These are phyloP conservation scores for Mortierella sp. DNA, from an alignment of 371 early-diverging fungal species.

Conservation along the genomic window DNA sequence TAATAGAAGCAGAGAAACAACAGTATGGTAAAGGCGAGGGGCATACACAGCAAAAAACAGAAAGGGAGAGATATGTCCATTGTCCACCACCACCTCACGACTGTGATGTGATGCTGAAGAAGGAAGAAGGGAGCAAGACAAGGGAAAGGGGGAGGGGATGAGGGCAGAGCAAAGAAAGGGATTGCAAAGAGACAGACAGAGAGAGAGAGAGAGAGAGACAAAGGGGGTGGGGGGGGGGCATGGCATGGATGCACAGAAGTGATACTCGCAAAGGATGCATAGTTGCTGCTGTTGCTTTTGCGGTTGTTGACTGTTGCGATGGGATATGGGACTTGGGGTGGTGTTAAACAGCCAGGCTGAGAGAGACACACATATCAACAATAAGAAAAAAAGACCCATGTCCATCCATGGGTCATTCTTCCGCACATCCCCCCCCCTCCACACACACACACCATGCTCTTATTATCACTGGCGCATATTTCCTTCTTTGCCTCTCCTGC, in stretches of 20 bases:
- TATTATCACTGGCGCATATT: background rate
- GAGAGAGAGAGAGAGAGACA: background rate
- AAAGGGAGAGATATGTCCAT: too few species aligned
- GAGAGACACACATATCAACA: background rate
- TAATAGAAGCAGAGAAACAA: background rate
- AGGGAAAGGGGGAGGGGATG: background rate
- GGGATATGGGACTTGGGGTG: too few species aligned
- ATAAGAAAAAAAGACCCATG: background rate
- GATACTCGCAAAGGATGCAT: background rate
- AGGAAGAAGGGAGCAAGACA: slow-evolving; percentile 10
- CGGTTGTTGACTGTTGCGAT: background rate
- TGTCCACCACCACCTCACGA: too few species aligned
- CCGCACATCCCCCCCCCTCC: background rate
- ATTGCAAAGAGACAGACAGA: too few species aligned
- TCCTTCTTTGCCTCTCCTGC: background rate
- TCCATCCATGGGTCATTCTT: background rate
- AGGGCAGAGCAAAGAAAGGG: background rate
- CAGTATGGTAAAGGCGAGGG: background rate
- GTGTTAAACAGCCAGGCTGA: too few species aligned
- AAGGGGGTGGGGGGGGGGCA: too few species aligned
- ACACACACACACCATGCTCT: background rate
- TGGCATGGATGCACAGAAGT: background rate
- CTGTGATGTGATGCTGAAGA: background rate
- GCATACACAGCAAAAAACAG: background rate
- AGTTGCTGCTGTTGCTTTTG: background rate